Conservation (phyloP, 257 asterid genomes). For the Salvia hispanica region DNA sequence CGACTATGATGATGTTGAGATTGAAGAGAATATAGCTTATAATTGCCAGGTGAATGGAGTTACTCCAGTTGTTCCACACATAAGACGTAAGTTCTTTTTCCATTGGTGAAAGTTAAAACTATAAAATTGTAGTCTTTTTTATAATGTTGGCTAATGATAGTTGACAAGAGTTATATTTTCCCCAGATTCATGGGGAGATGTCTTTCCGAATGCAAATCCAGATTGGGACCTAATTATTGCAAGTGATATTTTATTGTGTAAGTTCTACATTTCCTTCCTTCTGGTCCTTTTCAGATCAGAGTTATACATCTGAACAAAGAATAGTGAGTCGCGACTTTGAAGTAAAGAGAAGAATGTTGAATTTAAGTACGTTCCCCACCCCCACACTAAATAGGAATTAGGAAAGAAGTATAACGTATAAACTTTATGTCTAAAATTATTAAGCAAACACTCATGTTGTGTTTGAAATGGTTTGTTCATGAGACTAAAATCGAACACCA, state of each 20-base stretch:
- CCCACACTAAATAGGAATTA: too few relatives aligned
- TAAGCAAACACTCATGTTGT: too few relatives aligned
- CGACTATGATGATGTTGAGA: constrained; percentile 87
- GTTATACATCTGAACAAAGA: constrained; percentile 5
- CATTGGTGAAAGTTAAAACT: background rate
- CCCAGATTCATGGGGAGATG: constrained; percentile 97
- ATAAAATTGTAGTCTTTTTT: background rate
- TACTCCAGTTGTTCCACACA: constrained; percentile 72
- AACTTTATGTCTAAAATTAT: too few relatives aligned
- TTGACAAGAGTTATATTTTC: constrained; percentile 12
- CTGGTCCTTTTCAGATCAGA: background rate
- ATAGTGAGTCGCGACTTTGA: background rate
- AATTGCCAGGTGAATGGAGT: constrained; percentile 76
- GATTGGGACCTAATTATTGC: constrained; percentile 90
- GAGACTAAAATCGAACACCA: too few relatives aligned
- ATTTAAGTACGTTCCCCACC: too few relatives aligned
- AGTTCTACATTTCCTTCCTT: constrained; percentile 34
- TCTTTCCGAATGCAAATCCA: constrained; percentile 62
- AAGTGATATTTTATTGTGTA: constrained; percentile 88
- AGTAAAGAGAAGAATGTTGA: too few relatives aligned
- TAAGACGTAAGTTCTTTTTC: constrained; percentile 60
- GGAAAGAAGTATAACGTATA: too few relatives aligned
- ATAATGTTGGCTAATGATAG: background rate
- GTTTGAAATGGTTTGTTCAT: too few relatives aligned
- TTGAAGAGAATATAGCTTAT: constrained; percentile 79